Evolutionary conservation across 83 land plant genomes (phyloP), one percentile per base, ranked within the genome.

Genomic region (Picea abies): DNA sequence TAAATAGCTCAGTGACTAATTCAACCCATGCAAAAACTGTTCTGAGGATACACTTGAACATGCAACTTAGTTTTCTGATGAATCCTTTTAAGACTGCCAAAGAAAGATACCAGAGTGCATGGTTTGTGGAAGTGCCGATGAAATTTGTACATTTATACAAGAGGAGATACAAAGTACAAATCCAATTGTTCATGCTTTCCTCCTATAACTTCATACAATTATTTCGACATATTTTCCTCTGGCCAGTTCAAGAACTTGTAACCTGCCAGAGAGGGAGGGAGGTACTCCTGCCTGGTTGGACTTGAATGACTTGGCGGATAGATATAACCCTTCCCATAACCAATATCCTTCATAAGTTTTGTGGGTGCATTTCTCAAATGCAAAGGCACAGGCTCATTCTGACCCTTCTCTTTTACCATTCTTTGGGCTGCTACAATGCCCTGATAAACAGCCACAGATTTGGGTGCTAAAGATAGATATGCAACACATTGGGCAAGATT

Each of bases 331-430:
- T 92, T 88, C 26, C 94, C 96, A 83, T 97, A 97, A 22, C 99
- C 99, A 80, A 97, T 2, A 11, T 97, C 95, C 89, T 90, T 92
- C 99, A 97, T 97, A 52, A 97, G 84, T 78, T 91, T 90, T 23
- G 99, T 97, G 0, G 98, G 98, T 6, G 99, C 99, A 89, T 97
- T 97, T 83, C 99, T 90, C 76, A 97, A 79, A 84, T 97, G 99
- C 44, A 97, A 79, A 16, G 99, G 99, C 47, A 97, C 99, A 10
- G 94, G 95, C 79, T 97, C 99, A 82, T 97, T 97, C 84, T 90
- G 92, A 47, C 94, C 97, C 23, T 76, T 80, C 65, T 92, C 93
- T 86, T 84, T 93, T 78, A 97, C 98, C 37, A 81, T 86, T 81
- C 83, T 86, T 89, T 93, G 94, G 20, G 99, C 99, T 61, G 90